A percentile compares a stretch with the other conserved stretches of the same genome.
phyloP scores from a whole-genome alignment of 495 filamentous ascomycete genomes.

The Haplographium delicatum region DNA sequence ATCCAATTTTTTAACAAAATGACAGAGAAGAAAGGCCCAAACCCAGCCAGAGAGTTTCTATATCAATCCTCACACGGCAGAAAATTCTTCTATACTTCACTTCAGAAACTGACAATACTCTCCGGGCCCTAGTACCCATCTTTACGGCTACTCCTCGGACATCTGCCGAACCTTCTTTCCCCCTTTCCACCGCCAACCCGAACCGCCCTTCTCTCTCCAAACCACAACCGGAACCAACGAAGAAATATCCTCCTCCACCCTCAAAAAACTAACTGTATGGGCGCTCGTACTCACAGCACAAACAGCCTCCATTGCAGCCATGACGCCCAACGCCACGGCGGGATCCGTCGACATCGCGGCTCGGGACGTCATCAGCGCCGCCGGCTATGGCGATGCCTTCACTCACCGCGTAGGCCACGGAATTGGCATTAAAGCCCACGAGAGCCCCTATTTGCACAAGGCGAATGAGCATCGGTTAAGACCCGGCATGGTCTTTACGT shows the following conservation, averaged over 20 bases:
- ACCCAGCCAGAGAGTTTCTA: no score
- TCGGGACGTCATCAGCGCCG: slow-evolving; percentile 41
- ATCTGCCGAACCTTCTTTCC: slow-evolving; percentile 52
- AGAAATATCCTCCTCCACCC: slow-evolving; percentile 17
- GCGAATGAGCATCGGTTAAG: slow-evolving; percentile 40
- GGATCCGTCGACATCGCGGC: slow-evolving; percentile 51
- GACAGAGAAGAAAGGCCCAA: no score
- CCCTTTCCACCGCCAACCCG: slow-evolving; percentile 28
- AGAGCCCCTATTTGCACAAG: slow-evolving; percentile 52
- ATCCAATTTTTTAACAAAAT: no score
- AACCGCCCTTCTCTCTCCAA: slow-evolving; percentile 12
- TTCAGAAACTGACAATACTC: slow-evolving; percentile 15
- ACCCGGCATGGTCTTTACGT: slow-evolving; percentile 50
- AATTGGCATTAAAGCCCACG: slow-evolving; percentile 49
- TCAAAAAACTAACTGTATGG: slow-evolving; percentile 48
- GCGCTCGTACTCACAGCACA: slow-evolving; percentile 47
- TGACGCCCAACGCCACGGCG: slow-evolving; percentile 40
- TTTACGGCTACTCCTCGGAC: slow-evolving; percentile 53
- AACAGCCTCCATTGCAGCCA: slow-evolving; percentile 35
- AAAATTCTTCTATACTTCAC: neutral
- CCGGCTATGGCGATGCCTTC: slow-evolving; percentile 46
- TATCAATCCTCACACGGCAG: no score
- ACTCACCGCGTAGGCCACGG: slow-evolving; percentile 55
- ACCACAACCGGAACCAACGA: no score
- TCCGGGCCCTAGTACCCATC: slow-evolving; percentile 43